Evolutionary conservation across 2,329 filamentous ascomycete genomes (phyloP), one percentile per base, ranked within the genome.

Genomic region (Diaporthe capsici): DNA sequence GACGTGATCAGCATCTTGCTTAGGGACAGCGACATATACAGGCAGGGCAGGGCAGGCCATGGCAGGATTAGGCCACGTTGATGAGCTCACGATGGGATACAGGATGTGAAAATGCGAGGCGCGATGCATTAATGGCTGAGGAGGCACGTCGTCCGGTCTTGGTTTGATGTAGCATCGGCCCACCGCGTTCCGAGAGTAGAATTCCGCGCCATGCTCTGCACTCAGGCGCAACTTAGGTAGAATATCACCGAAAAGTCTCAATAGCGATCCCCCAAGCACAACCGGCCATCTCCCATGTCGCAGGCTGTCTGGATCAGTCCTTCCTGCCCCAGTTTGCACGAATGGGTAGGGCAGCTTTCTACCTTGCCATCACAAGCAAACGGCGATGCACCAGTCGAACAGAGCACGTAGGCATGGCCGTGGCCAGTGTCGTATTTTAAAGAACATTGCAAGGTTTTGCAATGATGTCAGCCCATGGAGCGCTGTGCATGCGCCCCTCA

Each of bases 221-320:
- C 73, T 73, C 71, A 70, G 76, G 76, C 70, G 76, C 76, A 71
- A 71, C 71, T 77, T 75, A 77, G 76, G 73, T 77, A 77, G 76
- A 77, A 72, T 75, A 73, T 68, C 71, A 70, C 76, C 76, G 71
- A 63, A 74, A 77, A 73, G 55, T 73, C 71, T 65, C 71, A 61
- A 65, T 65, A 55, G 61, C 55, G 34, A 65, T 44, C 39, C 47
- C 71, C 47, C 34, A 34, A 47, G 37, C 9, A 34, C 22, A 42
- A 42, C 34, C 7, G 4, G 34, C 20, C n/a, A 4, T 55, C 49
- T 42, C 13, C 20, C 49, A 55, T 28, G 5, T 20, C 63, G 39
- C 44, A 9, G 25, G 12, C 12, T 28, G 34, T 42, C n/a, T 42
- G 9, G 4, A 7, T 8, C 55, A 9, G 8, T 55, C 13, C 17